Evolutionary conservation across 352 stramenopile genomes (phyloP).

Genomic region (Globisporangium polare): DNA sequence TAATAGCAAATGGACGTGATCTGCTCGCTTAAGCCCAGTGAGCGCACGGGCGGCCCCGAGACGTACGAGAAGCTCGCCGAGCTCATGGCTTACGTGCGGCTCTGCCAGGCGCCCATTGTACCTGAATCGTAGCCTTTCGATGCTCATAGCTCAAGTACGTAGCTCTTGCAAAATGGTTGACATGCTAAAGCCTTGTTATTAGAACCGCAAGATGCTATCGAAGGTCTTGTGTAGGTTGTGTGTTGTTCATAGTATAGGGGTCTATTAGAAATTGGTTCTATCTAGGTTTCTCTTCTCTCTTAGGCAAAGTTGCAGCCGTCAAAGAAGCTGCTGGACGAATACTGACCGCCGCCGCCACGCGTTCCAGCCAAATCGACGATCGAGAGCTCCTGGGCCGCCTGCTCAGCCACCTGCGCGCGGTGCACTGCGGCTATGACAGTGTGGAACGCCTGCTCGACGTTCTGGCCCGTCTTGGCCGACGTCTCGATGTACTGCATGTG

Average conservation of each 20-base stretch:
- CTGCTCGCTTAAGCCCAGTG: conserved; percentile 44
- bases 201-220: no score
- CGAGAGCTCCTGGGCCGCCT: conserved; percentile 16
- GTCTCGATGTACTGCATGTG: conserved; percentile 82
- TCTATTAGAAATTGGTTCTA: background rate
- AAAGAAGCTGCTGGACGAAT: conserved; percentile 26
- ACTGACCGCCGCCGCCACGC: background rate
- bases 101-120: background rate
- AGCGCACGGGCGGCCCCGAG: conserved; percentile 35
- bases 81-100: conserved; percentile 32
- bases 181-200: no score
- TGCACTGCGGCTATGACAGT: conserved; percentile 55
- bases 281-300: no score
- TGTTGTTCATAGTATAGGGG: background rate
- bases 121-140: background rate
- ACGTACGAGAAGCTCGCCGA: conserved; percentile 59
- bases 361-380: conserved; percentile 32
- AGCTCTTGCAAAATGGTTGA: background rate
- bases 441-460: conserved; percentile 60
- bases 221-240: background rate
- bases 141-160: background rate
- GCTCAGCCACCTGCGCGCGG: conserved; percentile 34
- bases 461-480: conserved; percentile 70
- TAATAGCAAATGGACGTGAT: conserved; percentile 42
- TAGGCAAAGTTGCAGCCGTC: conserved; percentile 11